Evolutionary conservation across 306 rosid species (phyloP), one percentile per base, ranked within the genome.

Genomic region (Sindora glabra): DNA sequence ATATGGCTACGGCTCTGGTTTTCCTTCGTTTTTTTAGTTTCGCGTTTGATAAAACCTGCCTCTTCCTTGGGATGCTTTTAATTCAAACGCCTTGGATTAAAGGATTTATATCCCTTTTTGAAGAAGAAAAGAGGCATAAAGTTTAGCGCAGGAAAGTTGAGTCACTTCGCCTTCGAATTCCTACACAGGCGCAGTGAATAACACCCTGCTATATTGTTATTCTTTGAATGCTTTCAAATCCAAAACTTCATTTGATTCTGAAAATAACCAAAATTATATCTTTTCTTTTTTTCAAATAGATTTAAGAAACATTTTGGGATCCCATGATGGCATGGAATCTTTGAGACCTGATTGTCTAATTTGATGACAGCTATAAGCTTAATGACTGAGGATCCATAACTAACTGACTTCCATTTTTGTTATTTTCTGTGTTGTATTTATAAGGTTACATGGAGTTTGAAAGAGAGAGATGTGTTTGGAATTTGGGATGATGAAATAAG

Each of bases 271-370:
- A 5, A 3, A 2, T 1, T n/a, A 0, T 10, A 12, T 1, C 10
- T 17, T 56, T 13, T 19, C 5, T 6, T 5, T 0, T 10, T 8
- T 33, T 3, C 22, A 1, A 15, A 0, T 25, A 3, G 1, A 8
- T 3, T 37, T 11, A 6, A 4, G 6, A 12, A n/a, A 45, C 1
- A n/a, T 8, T 6, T 19, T 11, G 48, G 74, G 79, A 48, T 86
- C 89, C 96, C n/a, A 64, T 94, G 97, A 94, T 94, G 99, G 95
- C 88, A 86, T 89, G 85, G 3, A 65, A 94, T 94, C 99, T 94
- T 94, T 86, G 99, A 94, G 99, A 94, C 89, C 99, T 94, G 97
- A 94, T 78, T 56, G 22, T 74, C 59, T 29, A 57, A 40, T 66
- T 79, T 78, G 99, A 89, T 86, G 99, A 86, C 62, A 86, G 26